Percentiles rank a stretch among this genome's conserved stretches.
These are phyloP conservation scores for Ganoderma resinaceum DNA, from an alignment of 1,284 basidiomycete species.

Conservation along the genomic window DNA sequence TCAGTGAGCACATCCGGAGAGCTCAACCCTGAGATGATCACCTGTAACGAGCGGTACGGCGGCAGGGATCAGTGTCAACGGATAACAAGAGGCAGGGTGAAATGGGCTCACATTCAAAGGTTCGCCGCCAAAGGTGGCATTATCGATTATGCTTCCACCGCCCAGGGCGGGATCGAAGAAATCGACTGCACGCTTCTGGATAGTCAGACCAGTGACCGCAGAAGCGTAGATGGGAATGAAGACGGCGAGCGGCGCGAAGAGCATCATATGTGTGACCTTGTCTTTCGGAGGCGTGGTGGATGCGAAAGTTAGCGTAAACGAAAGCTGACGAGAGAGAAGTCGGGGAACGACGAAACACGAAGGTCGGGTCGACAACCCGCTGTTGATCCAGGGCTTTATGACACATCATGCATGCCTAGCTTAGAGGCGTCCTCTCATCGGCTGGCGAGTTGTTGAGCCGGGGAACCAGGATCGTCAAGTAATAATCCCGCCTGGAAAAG, in stretches of 20 bases:
- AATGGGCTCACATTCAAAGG: slow-evolving; percentile 45
- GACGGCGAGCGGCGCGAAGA: not conserved
- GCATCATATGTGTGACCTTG: not conserved
- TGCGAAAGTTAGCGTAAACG: not conserved
- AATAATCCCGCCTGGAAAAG: not conserved
- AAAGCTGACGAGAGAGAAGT: not conserved
- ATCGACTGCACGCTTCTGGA: slow-evolving; percentile 20
- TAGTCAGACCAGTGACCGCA: slow-evolving; percentile 17
- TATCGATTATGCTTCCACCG: slow-evolving; percentile 45
- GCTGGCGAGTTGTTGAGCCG: not conserved
- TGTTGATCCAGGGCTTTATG: slow-evolving; percentile 13
- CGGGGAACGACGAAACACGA: not conserved
- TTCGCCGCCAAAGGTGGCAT: slow-evolving; percentile 45
- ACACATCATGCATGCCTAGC: too few species aligned
- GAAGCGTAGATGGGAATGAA: slow-evolving; percentile 13
- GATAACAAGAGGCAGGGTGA: not conserved
- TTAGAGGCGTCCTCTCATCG: not conserved
- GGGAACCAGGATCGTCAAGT: not conserved
- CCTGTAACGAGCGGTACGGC: slow-evolving; percentile 39
- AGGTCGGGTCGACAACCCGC: slow-evolving; percentile 18
- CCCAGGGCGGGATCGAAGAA: slow-evolving; percentile 30
- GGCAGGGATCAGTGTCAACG: not conserved
- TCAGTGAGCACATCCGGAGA: slow-evolving; percentile 74
- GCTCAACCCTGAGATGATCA: slow-evolving; percentile 64
- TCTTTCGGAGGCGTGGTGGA: not conserved